phyloP scores from a whole-genome alignment of 768 basidiomycete genomes.

The Tricholoma bakamatsutake region DNA sequence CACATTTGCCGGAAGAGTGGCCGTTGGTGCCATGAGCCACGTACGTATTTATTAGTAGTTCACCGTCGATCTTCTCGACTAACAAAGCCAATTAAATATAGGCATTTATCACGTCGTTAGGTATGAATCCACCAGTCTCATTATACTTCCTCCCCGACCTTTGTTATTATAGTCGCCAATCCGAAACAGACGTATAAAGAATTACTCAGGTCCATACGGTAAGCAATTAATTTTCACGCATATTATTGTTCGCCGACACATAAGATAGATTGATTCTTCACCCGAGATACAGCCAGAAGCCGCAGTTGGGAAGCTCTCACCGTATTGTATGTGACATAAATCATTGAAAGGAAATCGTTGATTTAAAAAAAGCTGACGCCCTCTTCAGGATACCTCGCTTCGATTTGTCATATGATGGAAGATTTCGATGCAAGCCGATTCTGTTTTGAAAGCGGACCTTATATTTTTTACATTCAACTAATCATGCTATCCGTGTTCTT shows the following conservation, averaged over 20 bases:
- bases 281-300: constrained; percentile 61
- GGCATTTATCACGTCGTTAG: constrained; percentile 57
- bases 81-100: constrained; percentile 19
- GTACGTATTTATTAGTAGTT: constrained; percentile 34
- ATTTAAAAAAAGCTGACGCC: not conserved
- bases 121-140: constrained; percentile 19
- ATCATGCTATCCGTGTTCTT: not conserved
- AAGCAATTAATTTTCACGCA: not conserved
- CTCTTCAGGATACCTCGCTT: constrained; percentile 28
- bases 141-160: not conserved
- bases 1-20: constrained; percentile 54
- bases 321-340: constrained; percentile 39
- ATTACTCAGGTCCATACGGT: constrained; percentile 54
- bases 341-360: not conserved
- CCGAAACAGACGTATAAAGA: constrained; percentile 63
- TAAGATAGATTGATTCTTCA: constrained; percentile 43
- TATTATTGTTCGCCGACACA: too few species aligned
- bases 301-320: constrained; percentile 71
- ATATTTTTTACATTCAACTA: not conserved
- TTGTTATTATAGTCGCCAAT: constrained; percentile 30
- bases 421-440: not conserved
- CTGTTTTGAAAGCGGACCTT: not conserved
- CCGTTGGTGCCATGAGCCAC: constrained; percentile 78
- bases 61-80: not conserved
- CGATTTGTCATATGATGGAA: constrained; percentile 20